Conservation (phyloP, 345 rosid genomes). For the Dipteronia sinensis region DNA sequence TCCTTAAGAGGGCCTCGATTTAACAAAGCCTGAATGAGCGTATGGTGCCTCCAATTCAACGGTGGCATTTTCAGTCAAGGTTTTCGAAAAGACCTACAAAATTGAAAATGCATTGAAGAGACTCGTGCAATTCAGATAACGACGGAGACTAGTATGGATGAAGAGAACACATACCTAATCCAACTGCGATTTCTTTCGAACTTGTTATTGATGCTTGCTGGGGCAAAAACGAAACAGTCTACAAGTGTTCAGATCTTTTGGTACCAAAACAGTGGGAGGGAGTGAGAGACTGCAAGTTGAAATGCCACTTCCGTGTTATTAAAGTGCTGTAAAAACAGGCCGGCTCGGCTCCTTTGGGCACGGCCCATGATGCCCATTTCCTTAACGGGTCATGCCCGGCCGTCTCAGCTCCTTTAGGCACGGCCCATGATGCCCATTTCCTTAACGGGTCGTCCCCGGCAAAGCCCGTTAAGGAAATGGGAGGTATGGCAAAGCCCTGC, state of each 20-base stretch:
- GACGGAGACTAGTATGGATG: not conserved
- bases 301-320: too few relatives aligned
- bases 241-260: not conserved
- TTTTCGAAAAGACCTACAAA: constrained; percentile 8
- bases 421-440: too few relatives aligned
- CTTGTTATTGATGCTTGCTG: not conserved
- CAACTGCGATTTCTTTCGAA: not conserved
- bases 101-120: not conserved
- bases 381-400: too few relatives aligned
- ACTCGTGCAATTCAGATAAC: not conserved
- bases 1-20: constrained; percentile 83
- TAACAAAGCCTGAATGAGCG: constrained; percentile 80
- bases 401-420: too few relatives aligned
- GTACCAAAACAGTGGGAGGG: not conserved
- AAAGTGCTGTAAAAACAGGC: too few relatives aligned
- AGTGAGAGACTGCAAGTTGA: not conserved
- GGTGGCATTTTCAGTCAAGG: constrained; percentile 41
- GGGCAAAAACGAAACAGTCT: too few relatives aligned
- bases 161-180: not conserved
- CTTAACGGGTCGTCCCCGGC: too few relatives aligned
- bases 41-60: constrained; percentile 73
- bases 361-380: too few relatives aligned
- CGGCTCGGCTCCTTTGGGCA: too few relatives aligned
- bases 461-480: too few relatives aligned
- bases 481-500: too few relatives aligned